Base-by-base conservation (phyloP, 2,329 filamentous ascomycete species). In the Celoporthe dispersa region DNA sequence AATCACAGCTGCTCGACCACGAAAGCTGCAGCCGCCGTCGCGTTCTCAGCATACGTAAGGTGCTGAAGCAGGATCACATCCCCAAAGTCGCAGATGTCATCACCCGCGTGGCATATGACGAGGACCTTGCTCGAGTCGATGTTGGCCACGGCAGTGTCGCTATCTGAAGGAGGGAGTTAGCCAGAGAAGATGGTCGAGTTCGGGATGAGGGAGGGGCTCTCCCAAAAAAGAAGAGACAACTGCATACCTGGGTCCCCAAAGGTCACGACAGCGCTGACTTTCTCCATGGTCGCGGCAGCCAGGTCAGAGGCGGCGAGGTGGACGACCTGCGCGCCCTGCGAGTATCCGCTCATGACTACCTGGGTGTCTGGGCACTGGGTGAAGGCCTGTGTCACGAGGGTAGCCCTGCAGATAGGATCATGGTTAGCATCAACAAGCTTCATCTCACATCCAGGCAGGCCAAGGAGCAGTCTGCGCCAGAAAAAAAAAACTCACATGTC, bases 331-430 rank as follows among this genome's bases (percentile, higher is more conserved):
- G 73, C 75, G 37, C 77, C 77, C 66, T 78, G 77, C 12, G 75
- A 76, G 63, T 77, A 84, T 8, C 82, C 83, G 12, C 80, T 76
- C 74, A 84, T 77, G 5, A 83, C 81, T 48, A 84, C 73, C 51
- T 80, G 78, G 1, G 81, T 83, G 48, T 75, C 73, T 0, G 82
- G 81, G 68, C 83, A 84, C 8, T 75, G 68, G 16, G 72, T 73
- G 51, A 78, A 75, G 1, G 80, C 78, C 59, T 77, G 63, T 1
- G 62, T 68, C 9, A 75, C 66, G 1, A 71, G 59, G 11, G 77
- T 68, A n/a, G 81, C 80, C 78, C 82, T 81, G 66, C 14, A 4
- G 16, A 31, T 9, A 60, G 33, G 0, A 60, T 35, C 31, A 37
- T 22, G 1, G 28, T 33, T 31, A 60, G 33, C 31, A 60, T 33